Evolutionary conservation across 108 stramenopile genomes (phyloP), one percentile per base, ranked within the genome.

Genomic region (Thalassiosira profunda): DNA sequence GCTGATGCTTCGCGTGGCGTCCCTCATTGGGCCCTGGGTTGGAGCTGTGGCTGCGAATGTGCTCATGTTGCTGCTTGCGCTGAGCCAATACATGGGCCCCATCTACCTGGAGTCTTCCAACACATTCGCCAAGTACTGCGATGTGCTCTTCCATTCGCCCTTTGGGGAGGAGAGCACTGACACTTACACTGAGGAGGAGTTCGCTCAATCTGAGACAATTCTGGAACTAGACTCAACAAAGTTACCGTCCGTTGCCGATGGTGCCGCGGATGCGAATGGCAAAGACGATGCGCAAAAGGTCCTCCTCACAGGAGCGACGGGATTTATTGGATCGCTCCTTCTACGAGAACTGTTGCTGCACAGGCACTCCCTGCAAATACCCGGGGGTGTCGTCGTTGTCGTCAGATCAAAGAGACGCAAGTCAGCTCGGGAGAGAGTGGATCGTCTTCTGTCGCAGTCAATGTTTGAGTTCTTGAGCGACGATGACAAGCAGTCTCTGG

Each of bases 281-380:
- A 15, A 64, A 21, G 63, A 28, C 1, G 15, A 52, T 15, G 12
- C 35, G 7, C 72, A 59, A 56, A 78, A 57, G n/a, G 84, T 81
- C 18, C 31, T 95, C 7, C 55, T 96, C 45, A 93, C 94, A 1
- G 94, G 94, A n/a, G 85, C 86, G 5, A 96, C 94, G 11, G 94
- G 94, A 1, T 93, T 96, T 67, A 80, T 96, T 14, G 94, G 94
- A 5, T 90, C 90, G 0, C 58, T 89, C 4, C 36, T 96, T 10
- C 84, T 96, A 10, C 83, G 88, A 8, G 85, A 92, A 31, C 63
- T 96, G 3, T 49, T 96, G 17, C 30, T 83, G 11, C 77, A 90
- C 67, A 68, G 88, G 29, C 36, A 80, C 17, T 20, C 51, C 9
- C 72, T 93, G 8, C 54, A 55, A 3, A 62, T 84, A 11, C 35